These are phyloP conservation scores for Thelephora terrestris DNA, from an alignment of 1,284 basidiomycete genomes.

Conservation along the genomic window DNA sequence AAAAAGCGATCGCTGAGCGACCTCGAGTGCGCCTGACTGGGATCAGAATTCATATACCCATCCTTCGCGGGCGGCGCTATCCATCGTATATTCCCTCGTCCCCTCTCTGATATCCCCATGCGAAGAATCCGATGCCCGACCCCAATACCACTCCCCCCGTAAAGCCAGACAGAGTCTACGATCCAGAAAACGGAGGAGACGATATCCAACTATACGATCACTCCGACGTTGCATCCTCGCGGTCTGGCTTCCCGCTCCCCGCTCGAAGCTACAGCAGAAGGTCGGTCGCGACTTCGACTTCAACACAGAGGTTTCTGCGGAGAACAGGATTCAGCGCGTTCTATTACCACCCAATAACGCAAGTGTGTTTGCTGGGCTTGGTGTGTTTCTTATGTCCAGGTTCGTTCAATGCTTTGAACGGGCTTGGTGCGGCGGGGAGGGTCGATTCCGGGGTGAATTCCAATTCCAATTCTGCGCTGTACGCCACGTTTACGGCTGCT, in stretches of 20 bases:
- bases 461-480: conserved; percentile 58
- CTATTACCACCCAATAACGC: conserved; percentile 30
- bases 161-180: neutral
- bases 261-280: neutral
- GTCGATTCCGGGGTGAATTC: conserved; percentile 47
- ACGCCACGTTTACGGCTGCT: conserved; percentile 55
- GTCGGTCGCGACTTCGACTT: conserved; percentile 11
- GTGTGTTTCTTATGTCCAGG: conserved; percentile 62
- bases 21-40: too few relatives aligned
- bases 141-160: too few relatives aligned
- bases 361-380: conserved; percentile 51
- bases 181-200: neutral
- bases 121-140: too few relatives aligned
- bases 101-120: too few relatives aligned
- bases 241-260: neutral
- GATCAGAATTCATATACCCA: too few relatives aligned
- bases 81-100: too few relatives aligned
- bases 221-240: neutral
- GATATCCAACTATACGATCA: neutral
- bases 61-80: too few relatives aligned
- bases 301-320: conserved; percentile 15
- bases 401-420: conserved; percentile 38
- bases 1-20: too few relatives aligned
- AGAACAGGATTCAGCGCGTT: conserved; percentile 24
- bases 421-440: conserved; percentile 65